A percentile compares a stretch with the other conserved stretches of the same genome.
These are phyloP conservation scores for Xylariales sp. DNA, from an alignment of 2,329 filamentous ascomycete species.

Conservation along the genomic window DNA sequence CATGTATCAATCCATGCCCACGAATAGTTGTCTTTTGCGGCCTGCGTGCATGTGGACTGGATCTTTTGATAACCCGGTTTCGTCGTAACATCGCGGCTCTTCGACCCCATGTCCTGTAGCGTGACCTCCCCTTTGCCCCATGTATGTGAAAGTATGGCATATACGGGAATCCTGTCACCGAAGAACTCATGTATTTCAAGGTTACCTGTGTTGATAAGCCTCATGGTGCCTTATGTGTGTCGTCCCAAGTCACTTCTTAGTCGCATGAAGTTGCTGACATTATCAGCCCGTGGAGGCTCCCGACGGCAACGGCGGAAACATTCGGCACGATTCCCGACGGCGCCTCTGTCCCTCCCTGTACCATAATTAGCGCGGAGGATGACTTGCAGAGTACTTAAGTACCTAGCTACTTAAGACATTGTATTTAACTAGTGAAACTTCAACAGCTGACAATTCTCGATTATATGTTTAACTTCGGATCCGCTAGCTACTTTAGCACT, in stretches of 20 bases:
- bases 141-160: conserved; percentile 1
- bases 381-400: no score
- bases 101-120: neutral
- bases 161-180: neutral
- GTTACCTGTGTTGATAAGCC: neutral
- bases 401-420: no score
- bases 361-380: no score
- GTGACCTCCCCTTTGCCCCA: conserved; percentile 1
- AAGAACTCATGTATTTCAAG: neutral
- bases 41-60: neutral
- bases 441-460: no score
- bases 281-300: no score
- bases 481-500: no score
- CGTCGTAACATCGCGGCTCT: neutral
- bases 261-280: no score
- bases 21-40: neutral
- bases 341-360: no score
- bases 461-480: no score
- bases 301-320: no score
- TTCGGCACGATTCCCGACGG: no score
- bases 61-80: neutral
- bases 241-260: neutral
- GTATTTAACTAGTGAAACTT: no score
- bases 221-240: neutral
- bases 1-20: conserved; percentile 1